Conservation (phyloP, 1,284 basidiomycete genomes). For the Taiwanofungus camphoratus region DNA sequence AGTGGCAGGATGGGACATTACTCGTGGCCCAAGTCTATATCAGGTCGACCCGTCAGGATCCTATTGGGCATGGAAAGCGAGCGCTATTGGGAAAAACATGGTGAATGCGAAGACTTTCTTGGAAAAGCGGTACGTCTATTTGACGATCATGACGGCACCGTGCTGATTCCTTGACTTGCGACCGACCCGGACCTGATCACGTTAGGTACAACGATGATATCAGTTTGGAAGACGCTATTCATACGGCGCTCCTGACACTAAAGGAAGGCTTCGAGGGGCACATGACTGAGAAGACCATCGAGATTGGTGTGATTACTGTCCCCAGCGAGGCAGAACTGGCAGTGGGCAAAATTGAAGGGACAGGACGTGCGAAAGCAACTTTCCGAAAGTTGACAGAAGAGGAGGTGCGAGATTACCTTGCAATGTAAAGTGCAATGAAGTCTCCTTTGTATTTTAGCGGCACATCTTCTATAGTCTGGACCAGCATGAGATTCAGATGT, state of each 20-base stretch:
- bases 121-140: constrained; percentile 79
- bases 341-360: constrained; percentile 67
- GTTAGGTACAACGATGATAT: constrained; percentile 98
- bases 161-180: background rate
- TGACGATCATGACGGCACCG: background rate
- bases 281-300: constrained; percentile 99
- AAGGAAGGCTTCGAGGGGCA: constrained; percentile 99
- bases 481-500: too few species aligned
- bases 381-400: constrained; percentile 93
- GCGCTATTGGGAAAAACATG: constrained; percentile 99
- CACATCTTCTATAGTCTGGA: too few species aligned
- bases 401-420: constrained; percentile 91
- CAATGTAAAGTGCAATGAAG: constrained; percentile 48
- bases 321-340: constrained; percentile 76
- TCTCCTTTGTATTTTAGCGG: too few species aligned
- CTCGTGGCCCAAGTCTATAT: constrained; percentile 89
- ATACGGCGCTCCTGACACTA: constrained; percentile 96
- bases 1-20: constrained; percentile 93
- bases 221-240: constrained; percentile 97
- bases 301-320: constrained; percentile 93
- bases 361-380: constrained; percentile 73
- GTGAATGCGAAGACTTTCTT: constrained; percentile 98
- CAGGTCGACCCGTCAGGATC: constrained; percentile 99
- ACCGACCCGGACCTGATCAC: constrained; percentile 12
- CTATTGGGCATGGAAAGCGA: constrained; percentile 99